Evolutionary conservation across 202 grass and related monocot genomes (phyloP), one percentile per base, ranked within the genome.

Genomic region (Zizania palustris): DNA sequence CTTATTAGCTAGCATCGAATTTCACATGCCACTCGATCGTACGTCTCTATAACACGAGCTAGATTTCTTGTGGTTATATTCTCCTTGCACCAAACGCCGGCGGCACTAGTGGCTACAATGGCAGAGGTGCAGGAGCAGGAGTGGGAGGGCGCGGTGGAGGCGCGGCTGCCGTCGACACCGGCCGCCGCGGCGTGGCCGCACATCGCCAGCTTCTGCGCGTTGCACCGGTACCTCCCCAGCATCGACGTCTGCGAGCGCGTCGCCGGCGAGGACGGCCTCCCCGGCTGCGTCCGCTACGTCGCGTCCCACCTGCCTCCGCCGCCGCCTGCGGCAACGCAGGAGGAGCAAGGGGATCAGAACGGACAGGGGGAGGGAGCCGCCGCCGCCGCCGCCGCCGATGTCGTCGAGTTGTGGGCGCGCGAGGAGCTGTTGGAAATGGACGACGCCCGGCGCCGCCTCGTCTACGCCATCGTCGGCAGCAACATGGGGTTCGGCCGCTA

Each of bases 391-490:
- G 42, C 65, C 65, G 41, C 11, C 5, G 50, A 6, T 4, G 38
- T 48, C 4, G 45, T 48, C 4, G 49, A 14, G 45, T 33, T 0
- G 21, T 97, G 93, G 93, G 86, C 88, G 18, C 70, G 79, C 51
- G 93, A 97, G 77, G 82, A 97, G 75, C 86, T 97, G 60, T 76
- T 91, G 3, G 75, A 80, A 46, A 44, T 85, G 59, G 90, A 97
- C 72, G 34, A 11, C 44, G 55, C 7, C 16, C 48, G 28, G 1
- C 71, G 84, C 20, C 69, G 84, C 21, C 84, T 89, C 61, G 49
- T 55, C 38, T 97, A 97, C 76, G 49, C 68, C 50, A 76, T 97
- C 40, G 53, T 86, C 34, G 88, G 65, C 8, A 88, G 76, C 86
- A 97, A 62, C 88, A 77, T 93, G 80, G 93, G 91, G 6, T 83